Evolutionary conservation across 1,284 basidiomycete species (phyloP).

Genomic region (Phellopilus nigrolimitatus): DNA sequence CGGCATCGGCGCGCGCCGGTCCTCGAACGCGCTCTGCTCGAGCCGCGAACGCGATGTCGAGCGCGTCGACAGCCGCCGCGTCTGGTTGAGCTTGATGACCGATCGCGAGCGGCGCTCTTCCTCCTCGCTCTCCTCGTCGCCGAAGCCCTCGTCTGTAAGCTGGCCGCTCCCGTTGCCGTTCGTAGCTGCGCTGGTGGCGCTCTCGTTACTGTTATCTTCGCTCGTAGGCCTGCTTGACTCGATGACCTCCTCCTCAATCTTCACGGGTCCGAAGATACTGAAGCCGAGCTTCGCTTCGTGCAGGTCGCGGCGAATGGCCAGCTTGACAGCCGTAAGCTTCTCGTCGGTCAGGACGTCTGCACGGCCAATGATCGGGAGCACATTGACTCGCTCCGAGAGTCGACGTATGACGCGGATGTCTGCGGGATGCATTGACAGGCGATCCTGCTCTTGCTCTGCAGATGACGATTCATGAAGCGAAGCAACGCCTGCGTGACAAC

Average conservation of each 20-base stretch:
- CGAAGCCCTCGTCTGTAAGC: slow-evolving; percentile 26
- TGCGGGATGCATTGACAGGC: slow-evolving; percentile 62
- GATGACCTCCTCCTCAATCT: slow-evolving; percentile 18
- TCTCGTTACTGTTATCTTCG: slow-evolving; percentile 27
- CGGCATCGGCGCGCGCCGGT: slow-evolving; percentile 41
- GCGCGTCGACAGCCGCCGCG: slow-evolving; percentile 38
- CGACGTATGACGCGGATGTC: slow-evolving; percentile 73
- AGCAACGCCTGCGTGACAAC: not conserved
- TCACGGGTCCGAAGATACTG: slow-evolving; percentile 58
- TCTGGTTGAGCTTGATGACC: slow-evolving; percentile 64
- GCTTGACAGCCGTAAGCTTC: slow-evolving; percentile 68
- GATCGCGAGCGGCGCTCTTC: slow-evolving; percentile 49
- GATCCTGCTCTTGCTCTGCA: slow-evolving; percentile 31
- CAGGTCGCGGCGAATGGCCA: slow-evolving; percentile 64
- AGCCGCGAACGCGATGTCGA: slow-evolving; percentile 71
- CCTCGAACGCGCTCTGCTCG: slow-evolving; percentile 52
- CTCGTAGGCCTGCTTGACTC: slow-evolving; percentile 25
- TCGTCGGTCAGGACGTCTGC: slow-evolving; percentile 85
- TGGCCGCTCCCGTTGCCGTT: slow-evolving; percentile 20
- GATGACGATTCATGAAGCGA: slow-evolving; percentile 24
- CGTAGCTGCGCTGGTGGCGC: slow-evolving; percentile 27
- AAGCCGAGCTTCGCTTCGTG: slow-evolving; percentile 61
- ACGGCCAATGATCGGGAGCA: slow-evolving; percentile 72
- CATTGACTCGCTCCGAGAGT: slow-evolving; percentile 63
- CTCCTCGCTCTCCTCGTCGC: slow-evolving; percentile 39